Conservation (phyloP, 352 stramenopile genomes). For the Globisporangium mamillatum region DNA sequence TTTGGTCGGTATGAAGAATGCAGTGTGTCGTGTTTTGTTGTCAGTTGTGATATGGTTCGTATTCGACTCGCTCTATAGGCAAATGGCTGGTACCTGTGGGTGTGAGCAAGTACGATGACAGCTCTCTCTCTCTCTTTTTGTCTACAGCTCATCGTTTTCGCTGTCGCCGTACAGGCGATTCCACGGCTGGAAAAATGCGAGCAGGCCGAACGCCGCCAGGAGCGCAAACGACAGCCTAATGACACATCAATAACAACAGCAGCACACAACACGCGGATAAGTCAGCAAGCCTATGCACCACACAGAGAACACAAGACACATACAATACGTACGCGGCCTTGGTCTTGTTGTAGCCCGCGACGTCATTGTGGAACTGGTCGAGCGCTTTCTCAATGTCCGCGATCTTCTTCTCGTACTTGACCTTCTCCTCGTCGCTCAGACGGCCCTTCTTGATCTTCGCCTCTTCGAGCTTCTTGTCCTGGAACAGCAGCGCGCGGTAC, state of each 20-base stretch:
- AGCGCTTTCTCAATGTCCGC: slow-evolving; percentile 65
- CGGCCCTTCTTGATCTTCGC: slow-evolving; percentile 61
- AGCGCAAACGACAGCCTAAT: slow-evolving; percentile 42
- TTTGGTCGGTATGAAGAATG: neutral
- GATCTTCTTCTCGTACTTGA: slow-evolving; percentile 71
- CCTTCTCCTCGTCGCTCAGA: slow-evolving; percentile 49
- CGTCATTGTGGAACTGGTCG: slow-evolving; percentile 71
- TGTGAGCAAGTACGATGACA: neutral
- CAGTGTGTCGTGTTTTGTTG: neutral
- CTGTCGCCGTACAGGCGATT: slow-evolving; percentile 18
- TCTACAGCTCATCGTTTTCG: slow-evolving; percentile 47
- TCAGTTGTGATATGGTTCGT: neutral
- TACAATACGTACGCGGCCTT: slow-evolving; percentile 59
- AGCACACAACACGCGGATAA: neutral
- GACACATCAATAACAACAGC: neutral
- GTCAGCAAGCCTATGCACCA: neutral
- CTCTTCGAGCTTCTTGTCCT: slow-evolving; percentile 86
- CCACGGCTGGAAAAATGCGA: slow-evolving; percentile 80
- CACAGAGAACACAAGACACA: neutral
- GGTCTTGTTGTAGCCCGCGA: slow-evolving; percentile 77
- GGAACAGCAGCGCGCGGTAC: slow-evolving; percentile 70
- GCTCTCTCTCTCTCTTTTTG: neutral
- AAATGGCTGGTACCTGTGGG: neutral
- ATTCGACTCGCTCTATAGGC: neutral
- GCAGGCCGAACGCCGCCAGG: slow-evolving; percentile 54